These are phyloP conservation scores for Beta lomatogona DNA, from an alignment of 179 eudicot species.

Conservation along the genomic window DNA sequence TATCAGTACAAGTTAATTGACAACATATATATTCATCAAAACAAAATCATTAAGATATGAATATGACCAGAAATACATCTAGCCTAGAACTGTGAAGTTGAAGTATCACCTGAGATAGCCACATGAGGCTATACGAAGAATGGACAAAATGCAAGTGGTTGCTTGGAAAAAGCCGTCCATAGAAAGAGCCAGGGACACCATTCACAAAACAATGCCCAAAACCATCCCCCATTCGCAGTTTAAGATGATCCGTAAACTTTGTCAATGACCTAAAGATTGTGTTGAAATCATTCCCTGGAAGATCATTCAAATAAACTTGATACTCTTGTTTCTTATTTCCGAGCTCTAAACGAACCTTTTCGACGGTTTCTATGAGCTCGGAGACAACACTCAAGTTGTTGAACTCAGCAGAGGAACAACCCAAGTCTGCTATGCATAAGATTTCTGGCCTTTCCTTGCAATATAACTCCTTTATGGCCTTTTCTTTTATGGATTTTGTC, in stretches of 20 bases:
- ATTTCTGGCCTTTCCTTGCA: not conserved
- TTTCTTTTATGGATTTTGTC: conserved; percentile 24
- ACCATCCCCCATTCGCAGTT: conserved; percentile 11
- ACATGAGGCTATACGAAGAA: conserved; percentile 54
- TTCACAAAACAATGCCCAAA: conserved; percentile 42
- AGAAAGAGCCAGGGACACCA: conserved; percentile 62
- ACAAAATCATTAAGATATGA: no score
- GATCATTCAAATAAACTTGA: conserved; percentile 53
- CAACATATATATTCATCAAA: no score
- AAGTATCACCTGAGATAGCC: conserved; percentile 38
- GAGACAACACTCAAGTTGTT: conserved; percentile 27
- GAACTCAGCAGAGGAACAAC: conserved; percentile 23
- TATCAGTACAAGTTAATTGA: no score
- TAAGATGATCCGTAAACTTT: conserved; percentile 25
- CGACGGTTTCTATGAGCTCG: conserved; percentile 33
- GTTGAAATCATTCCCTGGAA: conserved; percentile 59
- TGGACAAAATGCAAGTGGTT: conserved; percentile 57
- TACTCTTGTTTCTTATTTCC: conserved; percentile 25
- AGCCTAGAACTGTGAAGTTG: no score
- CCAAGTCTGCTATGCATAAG: conserved; percentile 31
- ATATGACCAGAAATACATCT: no score
- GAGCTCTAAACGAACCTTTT: not conserved
- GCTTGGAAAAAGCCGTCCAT: conserved; percentile 56
- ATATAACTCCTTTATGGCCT: conserved; percentile 22
- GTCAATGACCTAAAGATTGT: conserved; percentile 44